Conservation (phyloP, 2,329 filamentous ascomycete species). For the Rosellinia necatrix region DNA sequence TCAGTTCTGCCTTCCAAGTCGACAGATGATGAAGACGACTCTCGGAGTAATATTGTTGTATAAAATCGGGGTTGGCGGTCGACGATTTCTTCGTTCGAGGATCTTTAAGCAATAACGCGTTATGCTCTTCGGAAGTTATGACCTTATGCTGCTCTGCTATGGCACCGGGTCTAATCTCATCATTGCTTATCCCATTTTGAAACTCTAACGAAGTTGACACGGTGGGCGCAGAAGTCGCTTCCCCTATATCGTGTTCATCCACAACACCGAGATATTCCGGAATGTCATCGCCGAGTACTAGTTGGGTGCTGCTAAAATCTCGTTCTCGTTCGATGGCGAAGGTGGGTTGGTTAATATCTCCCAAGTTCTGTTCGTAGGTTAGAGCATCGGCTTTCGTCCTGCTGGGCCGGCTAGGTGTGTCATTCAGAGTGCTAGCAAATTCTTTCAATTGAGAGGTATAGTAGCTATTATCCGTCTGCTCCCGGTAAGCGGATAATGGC, state of each 20-base stretch:
- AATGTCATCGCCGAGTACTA: neutral
- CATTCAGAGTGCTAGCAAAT: slow-evolving; percentile 30
- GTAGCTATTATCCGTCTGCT: slow-evolving; percentile 82
- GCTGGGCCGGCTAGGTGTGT: slow-evolving; percentile 27
- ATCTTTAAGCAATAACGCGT: slow-evolving; percentile 80
- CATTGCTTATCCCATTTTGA: slow-evolving; percentile 7
- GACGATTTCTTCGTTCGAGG: slow-evolving; percentile 86
- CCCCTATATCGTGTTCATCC: neutral
- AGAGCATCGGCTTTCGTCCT: neutral
- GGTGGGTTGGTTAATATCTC: neutral
- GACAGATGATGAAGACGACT: slow-evolving; percentile 94
- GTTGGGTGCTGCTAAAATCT: neutral
- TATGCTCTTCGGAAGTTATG: slow-evolving; percentile 90
- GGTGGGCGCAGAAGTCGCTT: neutral
- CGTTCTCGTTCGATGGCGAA: neutral
- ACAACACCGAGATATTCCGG: neutral
- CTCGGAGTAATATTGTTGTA: slow-evolving; percentile 94
- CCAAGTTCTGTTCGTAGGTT: neutral
- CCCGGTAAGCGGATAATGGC: slow-evolving; percentile 68
- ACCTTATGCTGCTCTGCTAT: slow-evolving; percentile 32
- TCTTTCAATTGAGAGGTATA: slow-evolving; percentile 73
- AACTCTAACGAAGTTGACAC: neutral
- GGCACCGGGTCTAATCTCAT: slow-evolving; percentile 8
- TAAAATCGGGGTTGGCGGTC: slow-evolving; percentile 88
- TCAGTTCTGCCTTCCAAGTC: slow-evolving; percentile 94